These are phyloP conservation scores for Aspergillus eucalypticola DNA, from an alignment of 2,329 filamentous ascomycete species.

Conservation along the genomic window DNA sequence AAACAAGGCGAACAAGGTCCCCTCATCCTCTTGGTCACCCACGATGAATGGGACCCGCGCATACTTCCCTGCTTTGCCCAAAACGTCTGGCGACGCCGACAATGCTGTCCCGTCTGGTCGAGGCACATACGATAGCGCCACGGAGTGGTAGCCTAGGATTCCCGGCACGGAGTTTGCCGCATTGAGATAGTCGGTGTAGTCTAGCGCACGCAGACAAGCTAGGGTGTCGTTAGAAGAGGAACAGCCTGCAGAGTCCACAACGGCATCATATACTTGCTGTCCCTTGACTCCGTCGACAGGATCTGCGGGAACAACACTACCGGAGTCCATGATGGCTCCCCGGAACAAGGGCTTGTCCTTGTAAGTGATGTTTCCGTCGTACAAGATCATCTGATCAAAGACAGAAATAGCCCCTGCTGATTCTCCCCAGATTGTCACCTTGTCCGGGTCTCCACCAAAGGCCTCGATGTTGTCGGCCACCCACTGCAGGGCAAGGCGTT, in stretches of 20 bases:
- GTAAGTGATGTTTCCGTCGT: slow-evolving; percentile 71
- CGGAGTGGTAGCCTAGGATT: slow-evolving; percentile 65
- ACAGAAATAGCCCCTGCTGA: slow-evolving; percentile 72
- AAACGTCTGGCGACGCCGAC: slow-evolving; percentile 62
- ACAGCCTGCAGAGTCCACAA: slow-evolving; percentile 51
- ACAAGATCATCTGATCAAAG: slow-evolving; percentile 73
- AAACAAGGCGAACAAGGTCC: slow-evolving; percentile 71
- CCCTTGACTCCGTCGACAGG: slow-evolving; percentile 66
- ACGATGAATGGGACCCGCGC: slow-evolving; percentile 65
- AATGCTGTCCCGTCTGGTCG: slow-evolving; percentile 69
- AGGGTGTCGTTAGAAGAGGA: slow-evolving; percentile 44
- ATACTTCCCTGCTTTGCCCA: slow-evolving; percentile 56
- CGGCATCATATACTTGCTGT: slow-evolving; percentile 56
- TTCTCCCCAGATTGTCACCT: slow-evolving; percentile 79
- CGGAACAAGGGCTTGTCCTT: slow-evolving; percentile 75
- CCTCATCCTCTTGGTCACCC: slow-evolving; percentile 78
- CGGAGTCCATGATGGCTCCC: slow-evolving; percentile 76
- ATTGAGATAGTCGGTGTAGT: slow-evolving; percentile 54
- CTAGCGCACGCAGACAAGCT: slow-evolving; percentile 49
- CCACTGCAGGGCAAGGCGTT: slow-evolving; percentile 73
- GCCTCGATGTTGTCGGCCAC: slow-evolving; percentile 72
- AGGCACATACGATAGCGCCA: slow-evolving; percentile 72
- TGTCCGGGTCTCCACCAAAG: slow-evolving; percentile 77
- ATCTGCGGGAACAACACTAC: slow-evolving; percentile 62
- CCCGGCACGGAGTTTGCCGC: slow-evolving; percentile 71